Percentiles rank a stretch among this genome's conserved stretches.
Evolutionary conservation across 148 eudicot species (phyloP).

Genomic region (Camellia lanceoleosa): DNA sequence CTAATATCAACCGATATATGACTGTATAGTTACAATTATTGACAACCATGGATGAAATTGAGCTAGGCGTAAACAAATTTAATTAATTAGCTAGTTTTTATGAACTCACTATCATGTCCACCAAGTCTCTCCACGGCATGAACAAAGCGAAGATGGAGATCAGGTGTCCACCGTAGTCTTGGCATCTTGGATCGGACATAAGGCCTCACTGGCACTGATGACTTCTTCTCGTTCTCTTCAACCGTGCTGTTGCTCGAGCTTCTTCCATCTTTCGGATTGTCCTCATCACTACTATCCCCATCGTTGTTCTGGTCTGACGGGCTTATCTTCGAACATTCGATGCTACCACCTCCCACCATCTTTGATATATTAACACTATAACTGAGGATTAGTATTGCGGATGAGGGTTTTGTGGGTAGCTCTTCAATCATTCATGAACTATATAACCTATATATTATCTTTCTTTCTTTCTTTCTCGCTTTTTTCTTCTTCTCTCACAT

Average conservation of each 20-base stretch:
- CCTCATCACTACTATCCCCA: neutral
- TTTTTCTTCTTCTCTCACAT: no score
- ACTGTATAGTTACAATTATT: no score
- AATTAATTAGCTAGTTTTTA: no score
- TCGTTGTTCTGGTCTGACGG: constrained; percentile 20
- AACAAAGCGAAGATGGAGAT: constrained; percentile 74
- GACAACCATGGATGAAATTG: no score
- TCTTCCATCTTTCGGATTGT: constrained; percentile 40
- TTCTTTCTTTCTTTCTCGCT: no score
- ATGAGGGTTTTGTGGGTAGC: neutral
- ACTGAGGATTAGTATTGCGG: no score
- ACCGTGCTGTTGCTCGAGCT: constrained; percentile 75
- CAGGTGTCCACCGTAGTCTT: constrained; percentile 88
- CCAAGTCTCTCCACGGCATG: constrained; percentile 80
- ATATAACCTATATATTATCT: no score
- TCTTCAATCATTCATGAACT: neutral
- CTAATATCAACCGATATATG: no score
- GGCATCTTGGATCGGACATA: constrained; percentile 79
- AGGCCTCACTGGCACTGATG: constrained; percentile 61
- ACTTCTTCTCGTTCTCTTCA: constrained; percentile 41
- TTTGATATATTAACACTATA: neutral
- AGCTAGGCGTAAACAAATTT: no score
- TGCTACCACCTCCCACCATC: constrained; percentile 38
- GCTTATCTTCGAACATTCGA: constrained; percentile 38
- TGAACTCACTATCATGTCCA: constrained; percentile 73